Base-by-base conservation (phyloP, 192 early-diverging fungal species). In the Thoreauomyces humboldtii region DNA sequence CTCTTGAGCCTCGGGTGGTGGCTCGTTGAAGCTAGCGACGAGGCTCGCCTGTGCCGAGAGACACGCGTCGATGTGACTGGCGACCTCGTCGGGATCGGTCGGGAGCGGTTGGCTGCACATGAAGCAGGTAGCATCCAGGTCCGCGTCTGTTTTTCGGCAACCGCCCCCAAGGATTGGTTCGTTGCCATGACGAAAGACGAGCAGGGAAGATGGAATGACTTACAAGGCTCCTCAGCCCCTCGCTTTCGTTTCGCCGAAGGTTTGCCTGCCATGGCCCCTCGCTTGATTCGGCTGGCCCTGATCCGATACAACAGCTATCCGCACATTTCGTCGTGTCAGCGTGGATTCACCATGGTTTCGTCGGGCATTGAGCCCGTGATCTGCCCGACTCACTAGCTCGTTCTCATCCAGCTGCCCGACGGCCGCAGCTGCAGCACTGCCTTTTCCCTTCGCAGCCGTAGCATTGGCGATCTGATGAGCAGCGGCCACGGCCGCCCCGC, bases 61-160 rank as follows among this genome's bases (percentile, higher is more conserved):
- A 57, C 92, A 94, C 1, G 61, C 55, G 53, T 94, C 91, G 32
- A 92, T 88, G 61, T 94, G 92, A n/a, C 71, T 31, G 46, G 92
- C 91, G 55, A 91, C 74, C 6, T 70, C 77, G 2, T 81, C 79
- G 3, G 71, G 69, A 4, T 86, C 86, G 12, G 81, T 82, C 62
- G 72, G 77, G 5, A 91, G 73, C 0, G 68, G 53, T 41, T 78
- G 63, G 28, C 77, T 78, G 71, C 89, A 91, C 46, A 91, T 83
- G 62, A 87, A 87, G 63, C 89, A 91, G 46, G 27, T 61, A 24
- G 22, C 32, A 42, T 63, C 50, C n/a, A 35, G 11, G 27, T 44
- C 33, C 25, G 22, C 21, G 55, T 32, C 35, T 41, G n/a, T n/a
- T n/a, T n/a, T n/a, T n/a, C n/a, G n/a, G n/a, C n/a, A n/a, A n/a